A percentile compares a stretch with the other conserved stretches of the same genome.
Conservation (phyloP, 768 basidiomycete genomes). For the Podaxis carcinomalis region DNA sequence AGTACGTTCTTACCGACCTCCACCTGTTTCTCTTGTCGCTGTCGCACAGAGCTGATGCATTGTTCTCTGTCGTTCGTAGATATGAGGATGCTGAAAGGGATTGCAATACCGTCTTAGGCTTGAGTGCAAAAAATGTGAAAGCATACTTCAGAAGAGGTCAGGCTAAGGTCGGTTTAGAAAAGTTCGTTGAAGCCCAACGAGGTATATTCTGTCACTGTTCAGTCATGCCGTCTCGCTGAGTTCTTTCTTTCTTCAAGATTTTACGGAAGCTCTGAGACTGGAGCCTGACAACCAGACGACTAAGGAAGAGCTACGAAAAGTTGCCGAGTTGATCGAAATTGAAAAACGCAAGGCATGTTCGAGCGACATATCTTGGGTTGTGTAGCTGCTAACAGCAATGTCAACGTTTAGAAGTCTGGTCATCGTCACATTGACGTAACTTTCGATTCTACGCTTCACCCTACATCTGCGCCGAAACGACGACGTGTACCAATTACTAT, state of each 20-base stretch:
- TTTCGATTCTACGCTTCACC: slow-evolving; percentile 14
- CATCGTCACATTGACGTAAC: slow-evolving; percentile 16
- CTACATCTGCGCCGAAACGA: slow-evolving; percentile 29
- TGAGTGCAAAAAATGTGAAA: slow-evolving; percentile 65
- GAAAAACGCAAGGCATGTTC: slow-evolving; percentile 30
- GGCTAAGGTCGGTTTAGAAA: slow-evolving; percentile 55
- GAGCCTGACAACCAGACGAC: slow-evolving; percentile 66
- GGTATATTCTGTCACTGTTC: slow-evolving; percentile 39
- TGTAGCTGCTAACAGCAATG: neutral
- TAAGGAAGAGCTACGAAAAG: slow-evolving; percentile 55
- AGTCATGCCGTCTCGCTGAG: neutral
- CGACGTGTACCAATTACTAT: slow-evolving; percentile 65
- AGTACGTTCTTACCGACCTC: slow-evolving; percentile 55
- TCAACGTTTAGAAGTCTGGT: slow-evolving; percentile 21
- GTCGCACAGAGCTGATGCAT: slow-evolving; percentile 3
- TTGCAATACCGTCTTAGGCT: slow-evolving; percentile 58
- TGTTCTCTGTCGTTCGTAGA: slow-evolving; percentile 32
- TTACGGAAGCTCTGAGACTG: slow-evolving; percentile 48
- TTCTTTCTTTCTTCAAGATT: slow-evolving; percentile 41
- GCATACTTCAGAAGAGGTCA: slow-evolving; percentile 77
- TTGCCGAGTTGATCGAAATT: slow-evolving; percentile 36
- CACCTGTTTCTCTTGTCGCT: neutral
- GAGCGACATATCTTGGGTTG: neutral
- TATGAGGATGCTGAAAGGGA: slow-evolving; percentile 79
- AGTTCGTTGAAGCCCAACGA: slow-evolving; percentile 51